Base-by-base conservation (phyloP, 164 flowering plant species). In the Liriodendron chinense region DNA sequence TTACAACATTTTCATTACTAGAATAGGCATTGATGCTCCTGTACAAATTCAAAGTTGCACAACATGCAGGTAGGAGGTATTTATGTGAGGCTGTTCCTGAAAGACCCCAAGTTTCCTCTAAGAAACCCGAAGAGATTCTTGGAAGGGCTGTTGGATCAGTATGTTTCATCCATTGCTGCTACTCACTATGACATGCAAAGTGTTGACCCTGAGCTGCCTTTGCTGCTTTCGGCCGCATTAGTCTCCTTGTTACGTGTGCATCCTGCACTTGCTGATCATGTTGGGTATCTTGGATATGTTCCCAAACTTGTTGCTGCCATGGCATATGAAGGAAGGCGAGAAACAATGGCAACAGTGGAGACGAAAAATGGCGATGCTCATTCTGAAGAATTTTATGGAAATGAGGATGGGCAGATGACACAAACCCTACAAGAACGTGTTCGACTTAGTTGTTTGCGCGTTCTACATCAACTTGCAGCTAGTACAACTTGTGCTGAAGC, bases 401-500 rank as follows among this genome's bases (percentile, higher is more conserved):
- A 87, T 48, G 96, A 91, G 65, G 91, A 90, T 80, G 88, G 77
- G 9, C 83, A 87, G 50, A 65, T 75, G 23, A 68, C 83, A 72
- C 99, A 89, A 84, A 94, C 99, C 62, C 96, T 92, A 21, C 94
- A 92, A 78, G 98, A 96, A 84, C 94, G 89, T 83, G 95, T 96
- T 5, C 98, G 99, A 66, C 98, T 96, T 72, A 96, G 99, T 86
- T 96, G 99, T 82, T 85, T 96, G 80, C 91, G 98, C 64, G 98
- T 94, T 47, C 82, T 96, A 25, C 99, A 96, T 89, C 98, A 96
- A 84, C 98, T 96, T 85, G 99, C 99, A 66, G 94, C 96, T 65
- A 92, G 98, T 84, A 96, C 98, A 47, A 89, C 87, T 18, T 96
- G 99, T 87, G 99, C 99, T 61, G 99, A 96, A 85, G 97, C 99